Evolutionary conservation across 2,329 filamentous ascomycete genomes (phyloP), one percentile per base, ranked within the genome.

Genomic region (Arthrobotrys sinensis): DNA sequence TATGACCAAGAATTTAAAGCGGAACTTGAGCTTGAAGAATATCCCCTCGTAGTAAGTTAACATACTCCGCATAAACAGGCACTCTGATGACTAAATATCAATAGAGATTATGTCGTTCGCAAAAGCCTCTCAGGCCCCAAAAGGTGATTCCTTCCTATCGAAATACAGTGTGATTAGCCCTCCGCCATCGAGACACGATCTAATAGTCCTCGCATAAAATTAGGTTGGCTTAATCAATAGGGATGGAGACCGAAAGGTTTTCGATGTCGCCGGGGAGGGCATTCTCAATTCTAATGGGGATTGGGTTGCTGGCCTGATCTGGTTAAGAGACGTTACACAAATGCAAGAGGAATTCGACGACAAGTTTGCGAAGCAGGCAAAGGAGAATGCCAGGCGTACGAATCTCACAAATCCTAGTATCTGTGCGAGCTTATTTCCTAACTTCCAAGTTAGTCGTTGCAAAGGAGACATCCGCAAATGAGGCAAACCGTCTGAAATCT

Each of bases 401-500:
- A 89, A 90, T 1, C 89, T 91, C 81, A 85, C 91, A 80, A 81
- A 79, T 34, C 75, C 24, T 70, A 68, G 52, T 53, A 62, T 24
- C 16, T 36, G 11, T 40, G 48, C 48, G 16, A 36, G 10, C 40
- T 32, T 28, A 36, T 64, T 63, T 34, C 12, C 52, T 36, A 66
- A 43, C 38, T n/a, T 48, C 21, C 2, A 10, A 3, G 2, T 12
- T 50, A 65, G 40, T 76, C 66, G 85, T 93, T 77, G 91, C 92
- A 4, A 93, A 93, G 80, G 92, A 93, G 82, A 89, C 90, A 6
- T 92, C 92, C 14, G 92, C 92, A 0, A 94, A 93, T 82, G 92
- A 94, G 83, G 92, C 92, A 1, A 93, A 90, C 81, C 88, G 91
- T 69, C 88, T 95, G 82, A 96, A 95, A 85, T 78, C 75, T 4